A percentile compares a stretch with the other conserved stretches of the same genome.
These are phyloP conservation scores for Leptographium wingfieldii DNA, from an alignment of 2,329 filamentous ascomycete species.

Conservation along the genomic window DNA sequence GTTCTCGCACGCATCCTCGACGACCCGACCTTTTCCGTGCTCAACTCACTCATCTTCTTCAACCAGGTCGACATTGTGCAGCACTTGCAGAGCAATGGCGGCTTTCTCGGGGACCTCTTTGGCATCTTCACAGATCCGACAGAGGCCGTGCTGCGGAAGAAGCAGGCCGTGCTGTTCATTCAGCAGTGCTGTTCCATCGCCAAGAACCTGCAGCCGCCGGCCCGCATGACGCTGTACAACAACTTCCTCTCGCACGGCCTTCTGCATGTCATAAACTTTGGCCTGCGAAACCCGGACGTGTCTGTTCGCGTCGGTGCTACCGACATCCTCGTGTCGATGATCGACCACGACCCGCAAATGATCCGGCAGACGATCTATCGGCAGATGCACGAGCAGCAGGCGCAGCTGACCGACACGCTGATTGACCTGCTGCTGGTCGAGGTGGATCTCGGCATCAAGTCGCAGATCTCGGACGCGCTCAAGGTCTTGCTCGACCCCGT, in stretches of 20 bases:
- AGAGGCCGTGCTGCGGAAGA: constrained; percentile 59
- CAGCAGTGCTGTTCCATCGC: constrained; percentile 91
- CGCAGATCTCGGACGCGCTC: constrained; percentile 87
- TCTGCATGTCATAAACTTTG: constrained; percentile 81
- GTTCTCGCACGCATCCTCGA: constrained; percentile 91
- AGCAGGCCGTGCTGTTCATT: constrained; percentile 90
- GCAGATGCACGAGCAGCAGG: constrained; percentile 75
- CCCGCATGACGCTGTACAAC: constrained; percentile 69
- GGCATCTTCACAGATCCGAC: constrained; percentile 62
- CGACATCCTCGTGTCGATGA: constrained; percentile 84
- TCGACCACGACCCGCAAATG: constrained; percentile 92
- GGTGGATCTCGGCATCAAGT: constrained; percentile 86
- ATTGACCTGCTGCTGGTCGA: constrained; percentile 88
- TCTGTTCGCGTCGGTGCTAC: constrained; percentile 82
- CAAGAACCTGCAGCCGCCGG: constrained; percentile 81
- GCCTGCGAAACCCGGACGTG: constrained; percentile 73
- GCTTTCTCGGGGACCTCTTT: constrained; percentile 71
- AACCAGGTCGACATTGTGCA: constrained; percentile 97
- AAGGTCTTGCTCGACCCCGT: constrained; percentile 80
- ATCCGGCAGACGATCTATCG: constrained; percentile 88
- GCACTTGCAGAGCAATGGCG: constrained; percentile 71
- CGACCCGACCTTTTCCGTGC: constrained; percentile 91
- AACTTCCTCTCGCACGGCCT: constrained; percentile 85
- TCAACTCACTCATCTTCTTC: constrained; percentile 97
- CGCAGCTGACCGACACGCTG: constrained; percentile 77